Percentiles rank a stretch among this genome's conserved stretches.
Evolutionary conservation across 139 green algal species (phyloP).

Genomic region (Coelastrella sp.): DNA sequence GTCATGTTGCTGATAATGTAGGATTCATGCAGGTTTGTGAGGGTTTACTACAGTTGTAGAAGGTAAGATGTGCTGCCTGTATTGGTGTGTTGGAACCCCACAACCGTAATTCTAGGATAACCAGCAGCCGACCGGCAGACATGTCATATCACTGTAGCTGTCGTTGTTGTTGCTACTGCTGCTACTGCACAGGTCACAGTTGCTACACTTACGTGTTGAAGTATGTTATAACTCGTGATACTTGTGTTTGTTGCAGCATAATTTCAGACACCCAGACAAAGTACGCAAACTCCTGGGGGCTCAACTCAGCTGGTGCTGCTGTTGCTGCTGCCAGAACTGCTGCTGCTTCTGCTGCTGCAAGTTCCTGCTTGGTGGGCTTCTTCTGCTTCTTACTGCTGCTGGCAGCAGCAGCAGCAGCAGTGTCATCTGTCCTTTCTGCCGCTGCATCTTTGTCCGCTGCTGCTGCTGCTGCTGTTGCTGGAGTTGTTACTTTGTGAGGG

Average conservation of each 20-base stretch:
- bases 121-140: too few species aligned
- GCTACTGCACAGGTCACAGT: too few species aligned
- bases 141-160: not conserved
- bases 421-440: not conserved
- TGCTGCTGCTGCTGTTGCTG: not conserved
- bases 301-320: conserved; percentile 61
- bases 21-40: too few species aligned
- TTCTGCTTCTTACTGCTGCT: conserved; percentile 13
- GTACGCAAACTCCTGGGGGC: conserved; percentile 88
- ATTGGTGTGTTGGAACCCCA: too few species aligned
- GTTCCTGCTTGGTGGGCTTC: conserved; percentile 26
- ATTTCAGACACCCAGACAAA: conserved; percentile 91
- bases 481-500: conserved; percentile 46
- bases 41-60: too few species aligned
- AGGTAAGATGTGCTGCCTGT: too few species aligned
- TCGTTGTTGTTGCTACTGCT: not conserved
- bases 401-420: conserved; percentile 2
- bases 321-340: conserved; percentile 16
- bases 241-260: conserved; percentile 92
- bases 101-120: too few species aligned
- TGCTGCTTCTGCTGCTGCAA: conserved; percentile 18
- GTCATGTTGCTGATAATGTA: too few species aligned
- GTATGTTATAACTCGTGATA: conserved; percentile 79
- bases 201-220: conserved; percentile 62
- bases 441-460: not conserved